Base-by-base conservation (phyloP, 2,329 filamentous ascomycete species). In the Stromatinia cepivora region DNA sequence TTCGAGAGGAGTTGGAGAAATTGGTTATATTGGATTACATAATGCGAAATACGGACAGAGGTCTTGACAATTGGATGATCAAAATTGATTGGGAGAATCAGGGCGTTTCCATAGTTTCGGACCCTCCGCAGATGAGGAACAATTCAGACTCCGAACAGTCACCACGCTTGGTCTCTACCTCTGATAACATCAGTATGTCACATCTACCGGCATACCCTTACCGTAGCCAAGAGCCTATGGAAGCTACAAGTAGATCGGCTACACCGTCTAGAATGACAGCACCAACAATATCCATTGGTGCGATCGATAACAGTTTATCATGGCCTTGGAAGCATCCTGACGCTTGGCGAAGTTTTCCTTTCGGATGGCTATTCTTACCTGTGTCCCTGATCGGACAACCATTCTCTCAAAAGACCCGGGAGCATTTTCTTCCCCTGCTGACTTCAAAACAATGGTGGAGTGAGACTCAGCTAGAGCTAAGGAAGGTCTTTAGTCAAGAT, bases 51-150 rank as follows among this genome's bases (percentile, higher is more conserved):
- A 99, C 95, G 1, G 95, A 99, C 79, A 88, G 95, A 81, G 95
- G 95, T 1, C 84, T 97, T 69, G 95, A 99, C 79, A 99, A 99
- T 76, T 99, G 95, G 95, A 99, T 99, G 95, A 93, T 99, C 78
- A 95, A 93, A 79, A 92, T 99, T 45, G 94, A 99, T 79, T 92
- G 89, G 85, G 87, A 93, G 75, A 89, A 87, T 3, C 88, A 95
- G 76, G 87, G 91, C 76, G 94, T 95, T 17, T 92, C 91, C 10
- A 92, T 99, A 73, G 90, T 91, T 22, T 93, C 93, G 0, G 93
- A 97, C 71, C 92, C 94, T 15, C 82, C 87, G 57, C 86, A 86
- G 39, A 80, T 96, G 84, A 92, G 84, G 82, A 84, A 84, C 68
- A 87, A 89, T 65, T 81, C 83, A 42, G 81, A 82, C 45, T 79